A percentile compares a stretch with the other conserved stretches of the same genome.
These are phyloP conservation scores for Panellus pusillus DNA, from an alignment of 768 basidiomycete genomes.

Conservation along the genomic window DNA sequence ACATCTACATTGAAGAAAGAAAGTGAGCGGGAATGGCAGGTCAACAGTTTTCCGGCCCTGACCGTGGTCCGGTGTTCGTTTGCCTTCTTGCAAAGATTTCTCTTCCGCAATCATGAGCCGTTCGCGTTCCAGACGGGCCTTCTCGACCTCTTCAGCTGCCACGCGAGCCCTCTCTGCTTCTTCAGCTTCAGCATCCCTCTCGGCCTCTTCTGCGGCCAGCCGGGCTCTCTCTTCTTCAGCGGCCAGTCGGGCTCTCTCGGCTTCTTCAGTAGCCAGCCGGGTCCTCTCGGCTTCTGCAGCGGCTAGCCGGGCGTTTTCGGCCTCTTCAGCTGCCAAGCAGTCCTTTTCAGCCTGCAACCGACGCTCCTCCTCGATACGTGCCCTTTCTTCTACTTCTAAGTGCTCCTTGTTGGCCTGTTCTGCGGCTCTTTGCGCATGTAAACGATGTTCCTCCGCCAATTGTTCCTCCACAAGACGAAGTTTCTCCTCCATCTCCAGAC, in stretches of 20 bases:
- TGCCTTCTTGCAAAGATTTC: conserved; percentile 16
- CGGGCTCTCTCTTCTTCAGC: conserved; percentile 13
- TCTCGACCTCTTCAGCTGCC: conserved; percentile 17
- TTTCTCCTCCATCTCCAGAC: no score
- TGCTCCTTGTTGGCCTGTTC: conserved; percentile 15
- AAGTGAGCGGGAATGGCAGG: neutral
- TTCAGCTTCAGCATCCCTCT: conserved; percentile 9
- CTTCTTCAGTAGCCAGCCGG: neutral
- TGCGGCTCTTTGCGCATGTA: conserved; percentile 8
- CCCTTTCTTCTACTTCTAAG: conserved; percentile 2
- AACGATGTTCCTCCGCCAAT: conserved; percentile 17
- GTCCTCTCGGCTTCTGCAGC: neutral
- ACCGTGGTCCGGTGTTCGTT: conserved; percentile 15
- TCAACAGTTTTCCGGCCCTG: neutral
- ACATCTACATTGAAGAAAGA: conserved; percentile 45
- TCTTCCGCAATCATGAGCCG: conserved; percentile 6
- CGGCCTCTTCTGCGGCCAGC: conserved; percentile 7
- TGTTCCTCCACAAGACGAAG: conserved; percentile 8
- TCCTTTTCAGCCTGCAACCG: conserved; percentile 10
- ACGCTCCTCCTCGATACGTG: conserved; percentile 9
- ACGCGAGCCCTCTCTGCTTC: conserved; percentile 14
- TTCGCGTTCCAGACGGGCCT: conserved; percentile 15
- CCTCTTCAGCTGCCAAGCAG: conserved; percentile 2
- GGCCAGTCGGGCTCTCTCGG: conserved; percentile 4
- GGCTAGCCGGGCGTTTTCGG: neutral